Conservation (phyloP, 2,329 filamentous ascomycete species). For the Xylariaceae sp. region DNA sequence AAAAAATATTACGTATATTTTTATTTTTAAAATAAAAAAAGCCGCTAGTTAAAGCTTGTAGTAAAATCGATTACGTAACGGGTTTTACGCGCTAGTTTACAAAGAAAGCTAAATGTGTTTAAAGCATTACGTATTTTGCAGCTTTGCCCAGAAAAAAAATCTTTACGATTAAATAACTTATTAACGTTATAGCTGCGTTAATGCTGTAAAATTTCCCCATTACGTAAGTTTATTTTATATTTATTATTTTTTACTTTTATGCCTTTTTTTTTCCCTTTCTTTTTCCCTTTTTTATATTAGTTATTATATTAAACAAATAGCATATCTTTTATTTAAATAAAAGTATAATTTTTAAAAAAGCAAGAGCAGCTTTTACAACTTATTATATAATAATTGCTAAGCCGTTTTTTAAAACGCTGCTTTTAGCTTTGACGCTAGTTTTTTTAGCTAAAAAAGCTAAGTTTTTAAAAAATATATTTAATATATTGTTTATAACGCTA, state of each 20-base stretch:
- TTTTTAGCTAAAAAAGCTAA: slow-evolving; percentile 69
- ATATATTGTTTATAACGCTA: slow-evolving; percentile 53
- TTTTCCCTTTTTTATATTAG: not conserved
- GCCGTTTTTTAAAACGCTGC: slow-evolving; percentile 70
- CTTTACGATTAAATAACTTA: slow-evolving; percentile 76
- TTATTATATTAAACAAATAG: no score
- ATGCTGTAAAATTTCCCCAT: slow-evolving; percentile 76
- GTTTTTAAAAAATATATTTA: slow-evolving; percentile 74
- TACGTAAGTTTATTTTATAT: slow-evolving; percentile 54
- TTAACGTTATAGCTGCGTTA: slow-evolving; percentile 70
- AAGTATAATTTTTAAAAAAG: slow-evolving; percentile 68
- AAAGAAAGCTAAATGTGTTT: slow-evolving; percentile 55
- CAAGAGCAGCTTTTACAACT: slow-evolving; percentile 69
- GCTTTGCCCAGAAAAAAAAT: slow-evolving; percentile 67
- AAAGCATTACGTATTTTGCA: slow-evolving; percentile 64
- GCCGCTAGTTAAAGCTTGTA: slow-evolving; percentile 58
- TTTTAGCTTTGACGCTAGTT: slow-evolving; percentile 61
- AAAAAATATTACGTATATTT: slow-evolving; percentile 66
- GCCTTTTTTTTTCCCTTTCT: no score
- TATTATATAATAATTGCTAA: slow-evolving; percentile 78
- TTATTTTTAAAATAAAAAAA: slow-evolving; percentile 68
- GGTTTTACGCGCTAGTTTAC: slow-evolving; percentile 64
- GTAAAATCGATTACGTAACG: slow-evolving; percentile 61
- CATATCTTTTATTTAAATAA: not conserved
- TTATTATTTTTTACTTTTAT: no score